Conservation (phyloP, 2,329 filamentous ascomycete species). For the Aureobasidium lini region DNA sequence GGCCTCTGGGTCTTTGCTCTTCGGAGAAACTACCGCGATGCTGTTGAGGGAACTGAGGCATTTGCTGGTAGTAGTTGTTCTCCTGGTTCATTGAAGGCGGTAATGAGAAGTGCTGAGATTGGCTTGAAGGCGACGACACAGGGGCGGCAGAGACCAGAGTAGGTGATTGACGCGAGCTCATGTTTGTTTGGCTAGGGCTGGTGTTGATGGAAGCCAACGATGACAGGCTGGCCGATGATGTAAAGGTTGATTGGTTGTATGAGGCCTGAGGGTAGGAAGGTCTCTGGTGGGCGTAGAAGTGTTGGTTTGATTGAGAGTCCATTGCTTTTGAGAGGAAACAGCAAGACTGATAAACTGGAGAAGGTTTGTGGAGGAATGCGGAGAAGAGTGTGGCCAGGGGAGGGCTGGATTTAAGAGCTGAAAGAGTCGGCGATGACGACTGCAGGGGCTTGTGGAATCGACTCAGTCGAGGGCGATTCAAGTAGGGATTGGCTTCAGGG, state of each 20-base stretch:
- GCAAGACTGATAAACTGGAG: conserved; percentile 6
- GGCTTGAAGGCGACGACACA: conserved; percentile 27
- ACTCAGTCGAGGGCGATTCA: not conserved
- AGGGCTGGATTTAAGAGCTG: conserved; percentile 8
- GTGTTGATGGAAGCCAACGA: conserved; percentile 28
- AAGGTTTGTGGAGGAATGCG: conserved; percentile 13
- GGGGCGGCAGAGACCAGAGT: conserved; percentile 27
- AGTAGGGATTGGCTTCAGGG: conserved; percentile 2
- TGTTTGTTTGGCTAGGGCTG: conserved; percentile 18
- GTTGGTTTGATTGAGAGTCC: conserved; percentile 12
- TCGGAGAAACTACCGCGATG: conserved; percentile 20
- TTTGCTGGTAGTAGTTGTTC: conserved; percentile 19
- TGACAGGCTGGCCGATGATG: conserved; percentile 37
- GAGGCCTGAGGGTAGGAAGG: conserved; percentile 29
- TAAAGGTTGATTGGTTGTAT: conserved; percentile 29
- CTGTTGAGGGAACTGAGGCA: conserved; percentile 21
- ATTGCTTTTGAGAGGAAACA: not conserved
- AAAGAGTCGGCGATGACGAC: conserved; percentile 7
- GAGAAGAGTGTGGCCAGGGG: conserved; percentile 5
- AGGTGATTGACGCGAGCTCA: conserved; percentile 24
- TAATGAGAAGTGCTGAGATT: conserved; percentile 22
- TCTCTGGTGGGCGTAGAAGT: conserved; percentile 19
- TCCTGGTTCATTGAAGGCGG: conserved; percentile 22
- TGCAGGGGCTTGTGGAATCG: not conserved
- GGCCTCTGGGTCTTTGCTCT: conserved; percentile 24